Percentiles rank a stretch among this genome's conserved stretches.
These are phyloP conservation scores for Cryptococcus sp. DNA, from an alignment of 1,284 basidiomycete species.

Conservation along the genomic window DNA sequence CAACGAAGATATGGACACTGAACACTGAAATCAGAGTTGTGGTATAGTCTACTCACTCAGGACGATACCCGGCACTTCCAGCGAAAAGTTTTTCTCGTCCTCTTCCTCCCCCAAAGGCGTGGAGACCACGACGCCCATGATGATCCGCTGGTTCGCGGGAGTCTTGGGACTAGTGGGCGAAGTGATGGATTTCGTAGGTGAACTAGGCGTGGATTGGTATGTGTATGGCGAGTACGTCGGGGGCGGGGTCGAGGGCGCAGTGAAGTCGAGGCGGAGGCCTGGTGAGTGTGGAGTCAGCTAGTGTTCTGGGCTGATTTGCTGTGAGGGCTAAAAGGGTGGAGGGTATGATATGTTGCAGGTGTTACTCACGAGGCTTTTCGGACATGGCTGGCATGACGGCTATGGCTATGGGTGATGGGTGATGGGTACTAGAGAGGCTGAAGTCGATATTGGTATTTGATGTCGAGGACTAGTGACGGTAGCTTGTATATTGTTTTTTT, in stretches of 20 bases:
- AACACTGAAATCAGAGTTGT: too few species aligned
- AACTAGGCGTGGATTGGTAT: neutral
- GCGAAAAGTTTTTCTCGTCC: slow-evolving; percentile 6
- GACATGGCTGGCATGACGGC: neutral
- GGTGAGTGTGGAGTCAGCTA: neutral
- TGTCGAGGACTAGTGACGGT: too few species aligned
- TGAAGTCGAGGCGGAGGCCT: slow-evolving; percentile 19
- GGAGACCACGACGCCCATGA: slow-evolving; percentile 23
- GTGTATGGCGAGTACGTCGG: slow-evolving; percentile 17
- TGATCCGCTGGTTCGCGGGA: slow-evolving; percentile 9
- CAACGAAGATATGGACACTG: neutral
- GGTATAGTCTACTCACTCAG: slow-evolving; percentile 18
- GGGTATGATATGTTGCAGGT: too few species aligned
- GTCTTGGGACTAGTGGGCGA: slow-evolving; percentile 8
- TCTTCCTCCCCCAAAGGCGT: slow-evolving; percentile 6
- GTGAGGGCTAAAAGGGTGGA: too few species aligned
- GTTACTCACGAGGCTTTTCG: slow-evolving; percentile 3
- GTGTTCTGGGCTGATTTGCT: too few species aligned
- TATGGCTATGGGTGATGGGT: too few species aligned
- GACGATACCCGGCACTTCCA: slow-evolving; percentile 30
- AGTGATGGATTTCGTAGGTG: neutral
- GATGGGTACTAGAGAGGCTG: too few species aligned
- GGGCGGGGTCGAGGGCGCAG: slow-evolving; percentile 15
- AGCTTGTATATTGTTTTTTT: too few species aligned
- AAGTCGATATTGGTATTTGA: too few species aligned